Percentiles rank a stretch among this genome's conserved stretches.
Conservation (phyloP, 1,284 basidiomycete species). For the Trichosporon inkin region DNA sequence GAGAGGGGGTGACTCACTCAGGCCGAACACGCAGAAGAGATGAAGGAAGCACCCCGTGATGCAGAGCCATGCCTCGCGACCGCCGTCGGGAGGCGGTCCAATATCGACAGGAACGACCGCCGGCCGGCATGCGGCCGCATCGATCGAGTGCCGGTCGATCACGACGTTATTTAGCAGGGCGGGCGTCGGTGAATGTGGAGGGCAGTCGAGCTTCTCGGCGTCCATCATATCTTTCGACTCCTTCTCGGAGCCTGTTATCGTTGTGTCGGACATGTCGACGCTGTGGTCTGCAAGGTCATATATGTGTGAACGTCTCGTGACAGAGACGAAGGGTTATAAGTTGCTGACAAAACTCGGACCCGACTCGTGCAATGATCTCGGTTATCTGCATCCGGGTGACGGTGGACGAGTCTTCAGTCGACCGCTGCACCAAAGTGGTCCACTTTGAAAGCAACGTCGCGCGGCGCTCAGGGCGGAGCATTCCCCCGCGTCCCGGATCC, state of each 20-base stretch:
- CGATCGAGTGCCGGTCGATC: neutral
- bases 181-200: neutral
- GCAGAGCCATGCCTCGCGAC: constrained; percentile 29
- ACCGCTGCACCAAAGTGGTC: neutral
- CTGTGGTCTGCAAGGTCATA: neutral
- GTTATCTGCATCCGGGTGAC: constrained; percentile 1
- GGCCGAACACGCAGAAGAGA: constrained; percentile 30
- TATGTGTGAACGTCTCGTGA: neutral
- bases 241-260: neutral
- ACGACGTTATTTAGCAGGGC: neutral
- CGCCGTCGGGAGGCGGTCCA: constrained; percentile 31
- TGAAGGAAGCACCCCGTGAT: constrained; percentile 29
- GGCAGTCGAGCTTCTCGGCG: neutral
- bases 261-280: neutral
- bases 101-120: constrained; percentile 10
- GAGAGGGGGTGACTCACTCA: constrained; percentile 24
- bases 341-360: neutral
- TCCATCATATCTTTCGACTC: neutral
- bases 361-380: constrained; percentile 3
- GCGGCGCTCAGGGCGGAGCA: neutral
- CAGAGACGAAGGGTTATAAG: neutral
- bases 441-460: neutral
- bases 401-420: neutral
- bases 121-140: neutral
- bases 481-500: neutral